phyloP scores from a whole-genome alignment of 1,284 basidiomycete species.

The Exsudoporus floridanus region DNA sequence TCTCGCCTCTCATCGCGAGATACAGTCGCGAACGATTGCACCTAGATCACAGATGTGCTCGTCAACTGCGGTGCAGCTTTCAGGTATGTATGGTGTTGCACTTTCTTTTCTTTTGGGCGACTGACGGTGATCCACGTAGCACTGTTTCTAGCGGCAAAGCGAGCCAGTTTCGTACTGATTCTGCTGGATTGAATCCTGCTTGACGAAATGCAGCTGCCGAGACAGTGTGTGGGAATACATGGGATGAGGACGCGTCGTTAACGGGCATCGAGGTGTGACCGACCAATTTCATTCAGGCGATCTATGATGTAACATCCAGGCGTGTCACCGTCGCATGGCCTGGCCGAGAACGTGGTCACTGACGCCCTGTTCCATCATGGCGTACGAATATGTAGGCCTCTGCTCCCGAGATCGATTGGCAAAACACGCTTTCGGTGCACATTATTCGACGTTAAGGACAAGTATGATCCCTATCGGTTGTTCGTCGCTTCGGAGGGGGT shows the following conservation, averaged over 20 bases:
- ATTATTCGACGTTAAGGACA: slow-evolving; percentile 43
- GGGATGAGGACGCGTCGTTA: slow-evolving; percentile 35
- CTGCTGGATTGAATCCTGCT: slow-evolving; percentile 43
- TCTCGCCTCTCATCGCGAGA: slow-evolving; percentile 41
- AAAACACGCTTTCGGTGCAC: slow-evolving; percentile 45
- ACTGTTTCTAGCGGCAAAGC: slow-evolving; percentile 42
- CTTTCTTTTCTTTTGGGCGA: background rate
- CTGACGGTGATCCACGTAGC: slow-evolving; percentile 20
- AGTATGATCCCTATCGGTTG: slow-evolving; percentile 43
- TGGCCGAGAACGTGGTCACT: background rate
- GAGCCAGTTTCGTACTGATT: slow-evolving; percentile 35
- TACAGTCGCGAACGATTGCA: slow-evolving; percentile 22
- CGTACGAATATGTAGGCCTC: slow-evolving; percentile 35
- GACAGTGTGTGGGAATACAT: slow-evolving; percentile 22
- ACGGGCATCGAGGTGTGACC: slow-evolving; percentile 30
- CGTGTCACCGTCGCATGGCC: slow-evolving; percentile 12
- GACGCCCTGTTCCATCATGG: background rate
- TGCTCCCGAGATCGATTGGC: slow-evolving; percentile 39
- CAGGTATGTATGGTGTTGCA: background rate
- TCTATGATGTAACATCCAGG: slow-evolving; percentile 31
- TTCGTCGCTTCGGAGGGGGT: slow-evolving; percentile 47
- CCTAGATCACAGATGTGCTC: slow-evolving; percentile 3
- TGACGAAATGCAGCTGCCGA: slow-evolving; percentile 43
- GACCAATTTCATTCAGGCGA: slow-evolving; percentile 26
- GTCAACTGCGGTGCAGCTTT: background rate